Evolutionary conservation across 2,329 filamentous ascomycete genomes (phyloP).

Genomic region (Fusarium equiseti): DNA sequence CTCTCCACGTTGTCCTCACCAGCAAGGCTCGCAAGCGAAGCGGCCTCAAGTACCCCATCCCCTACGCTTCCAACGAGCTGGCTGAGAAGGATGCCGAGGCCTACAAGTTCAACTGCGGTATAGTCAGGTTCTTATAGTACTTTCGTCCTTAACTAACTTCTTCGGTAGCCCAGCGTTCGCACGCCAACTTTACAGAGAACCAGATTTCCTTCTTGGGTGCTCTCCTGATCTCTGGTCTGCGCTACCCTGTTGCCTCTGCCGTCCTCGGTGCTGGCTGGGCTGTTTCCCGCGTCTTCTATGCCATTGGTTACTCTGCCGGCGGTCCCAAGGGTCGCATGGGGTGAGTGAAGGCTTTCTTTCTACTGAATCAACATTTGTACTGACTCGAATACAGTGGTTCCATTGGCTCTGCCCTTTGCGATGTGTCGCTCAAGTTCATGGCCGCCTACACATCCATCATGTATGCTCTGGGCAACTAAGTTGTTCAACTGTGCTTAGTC

Average conservation of each 20-base stretch:
- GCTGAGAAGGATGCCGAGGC: slow-evolving; percentile 67
- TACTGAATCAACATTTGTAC: slow-evolving; percentile 12
- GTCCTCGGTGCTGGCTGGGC: slow-evolving; percentile 65
- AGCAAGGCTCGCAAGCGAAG: slow-evolving; percentile 63
- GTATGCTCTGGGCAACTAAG: slow-evolving; percentile 52
- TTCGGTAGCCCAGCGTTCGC: slow-evolving; percentile 66
- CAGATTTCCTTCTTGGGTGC: slow-evolving; percentile 64
- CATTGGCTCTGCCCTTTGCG: slow-evolving; percentile 50
- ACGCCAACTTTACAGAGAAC: slow-evolving; percentile 74
- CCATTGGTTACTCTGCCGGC: slow-evolving; percentile 64
- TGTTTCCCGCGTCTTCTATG: slow-evolving; percentile 65
- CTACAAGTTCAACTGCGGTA: slow-evolving; percentile 72
- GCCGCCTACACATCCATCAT: slow-evolving; percentile 59
- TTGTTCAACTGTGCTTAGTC: background rate
- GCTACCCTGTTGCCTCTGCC: slow-evolving; percentile 64
- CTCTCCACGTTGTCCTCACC: slow-evolving; percentile 63
- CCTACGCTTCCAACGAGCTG: slow-evolving; percentile 67
- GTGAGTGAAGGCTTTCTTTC: slow-evolving; percentile 47
- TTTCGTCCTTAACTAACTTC: slow-evolving; percentile 12
- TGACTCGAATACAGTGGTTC: slow-evolving; percentile 53
- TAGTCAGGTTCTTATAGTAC: background rate
- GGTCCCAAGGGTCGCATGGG: slow-evolving; percentile 60
- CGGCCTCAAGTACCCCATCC: slow-evolving; percentile 67
- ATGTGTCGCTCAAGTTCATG: slow-evolving; percentile 56
- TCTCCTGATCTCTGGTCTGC: slow-evolving; percentile 68